phyloP scores from a whole-genome alignment of 2,329 filamentous ascomycete species.

The Paraconiothyrium brasiliense region DNA sequence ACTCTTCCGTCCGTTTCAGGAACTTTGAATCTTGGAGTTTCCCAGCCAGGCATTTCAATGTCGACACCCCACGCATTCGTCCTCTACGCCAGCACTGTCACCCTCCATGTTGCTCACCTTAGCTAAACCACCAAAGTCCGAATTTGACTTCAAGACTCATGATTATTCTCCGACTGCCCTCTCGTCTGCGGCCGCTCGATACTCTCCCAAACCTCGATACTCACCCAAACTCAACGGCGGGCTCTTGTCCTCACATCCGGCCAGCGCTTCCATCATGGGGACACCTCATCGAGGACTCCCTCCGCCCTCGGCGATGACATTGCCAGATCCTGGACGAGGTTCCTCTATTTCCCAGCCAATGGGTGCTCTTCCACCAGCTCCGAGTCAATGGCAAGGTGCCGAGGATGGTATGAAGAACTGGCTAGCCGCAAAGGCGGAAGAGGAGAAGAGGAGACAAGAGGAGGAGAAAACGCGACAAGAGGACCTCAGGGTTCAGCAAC shows the following conservation, averaged over 20 bases:
- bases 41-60: conserved; percentile 47
- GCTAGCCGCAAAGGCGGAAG: conserved; percentile 61
- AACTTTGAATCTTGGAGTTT: conserved; percentile 38
- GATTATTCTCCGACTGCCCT: conserved; percentile 57
- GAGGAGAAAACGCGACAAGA: conserved; percentile 64
- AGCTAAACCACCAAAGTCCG: conserved; percentile 57
- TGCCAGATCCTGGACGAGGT: conserved; percentile 57
- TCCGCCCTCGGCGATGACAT: conserved; percentile 62
- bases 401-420: conserved; percentile 63
- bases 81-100: conserved; percentile 27
- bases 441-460: conserved; percentile 63
- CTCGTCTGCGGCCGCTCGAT: conserved; percentile 50
- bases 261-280: conserved; percentile 57
- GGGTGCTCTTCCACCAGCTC: conserved; percentile 56
- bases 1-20: conserved; percentile 46
- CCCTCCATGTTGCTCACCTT: conserved; percentile 61
- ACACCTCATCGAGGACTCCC: conserved; percentile 63
- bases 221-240: conserved; percentile 53
- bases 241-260: conserved; percentile 52
- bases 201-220: conserved; percentile 51
- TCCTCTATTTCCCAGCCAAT: conserved; percentile 50
- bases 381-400: conserved; percentile 59
- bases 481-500: conserved; percentile 59
- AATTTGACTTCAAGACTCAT: conserved; percentile 60
- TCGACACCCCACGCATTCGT: conserved; percentile 34